phyloP scores from a whole-genome alignment of 139 green algal species.

The Picochlorum sp. region DNA sequence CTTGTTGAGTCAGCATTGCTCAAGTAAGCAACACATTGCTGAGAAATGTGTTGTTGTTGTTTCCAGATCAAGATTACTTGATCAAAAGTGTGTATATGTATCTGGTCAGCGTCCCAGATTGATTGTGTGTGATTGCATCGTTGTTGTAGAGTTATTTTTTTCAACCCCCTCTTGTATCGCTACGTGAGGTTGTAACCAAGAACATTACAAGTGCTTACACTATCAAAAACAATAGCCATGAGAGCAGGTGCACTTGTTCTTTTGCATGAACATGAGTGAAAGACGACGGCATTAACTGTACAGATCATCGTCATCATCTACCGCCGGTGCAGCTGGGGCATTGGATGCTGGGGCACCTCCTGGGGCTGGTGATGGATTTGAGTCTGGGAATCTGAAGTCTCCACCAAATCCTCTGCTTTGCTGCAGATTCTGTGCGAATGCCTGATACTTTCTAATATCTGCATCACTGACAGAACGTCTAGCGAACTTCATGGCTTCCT shows the following conservation, averaged over 20 bases:
- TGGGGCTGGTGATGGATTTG: slow-evolving; percentile 18
- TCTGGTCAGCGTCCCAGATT: too few species aligned
- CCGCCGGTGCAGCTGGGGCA: slow-evolving; percentile 36
- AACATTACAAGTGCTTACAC: too few species aligned
- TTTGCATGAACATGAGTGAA: background rate
- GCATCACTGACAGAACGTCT: slow-evolving; percentile 83
- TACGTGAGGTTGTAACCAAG: too few species aligned
- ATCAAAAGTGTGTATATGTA: too few species aligned
- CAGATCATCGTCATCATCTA: slow-evolving; percentile 89
- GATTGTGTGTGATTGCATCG: too few species aligned
- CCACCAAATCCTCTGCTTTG: slow-evolving; percentile 91
- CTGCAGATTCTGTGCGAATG: slow-evolving; percentile 96
- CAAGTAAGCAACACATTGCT: slow-evolving; percentile 11
- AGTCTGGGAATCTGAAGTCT: slow-evolving; percentile 95
- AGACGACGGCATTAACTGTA: slow-evolving; percentile 59
- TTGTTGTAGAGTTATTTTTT: too few species aligned
- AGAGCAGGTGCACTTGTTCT: background rate
- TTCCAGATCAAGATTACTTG: too few species aligned
- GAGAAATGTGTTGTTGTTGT: too few species aligned
- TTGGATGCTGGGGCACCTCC: slow-evolving; percentile 38
- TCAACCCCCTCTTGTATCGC: too few species aligned
- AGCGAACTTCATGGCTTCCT: slow-evolving; percentile 99
- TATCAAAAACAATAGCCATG: too few species aligned
- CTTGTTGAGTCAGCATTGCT: slow-evolving; percentile 63
- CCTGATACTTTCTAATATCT: slow-evolving; percentile 95